Base-by-base conservation (phyloP, 2,329 filamentous ascomycete species). In the Fusarium nygamai region DNA sequence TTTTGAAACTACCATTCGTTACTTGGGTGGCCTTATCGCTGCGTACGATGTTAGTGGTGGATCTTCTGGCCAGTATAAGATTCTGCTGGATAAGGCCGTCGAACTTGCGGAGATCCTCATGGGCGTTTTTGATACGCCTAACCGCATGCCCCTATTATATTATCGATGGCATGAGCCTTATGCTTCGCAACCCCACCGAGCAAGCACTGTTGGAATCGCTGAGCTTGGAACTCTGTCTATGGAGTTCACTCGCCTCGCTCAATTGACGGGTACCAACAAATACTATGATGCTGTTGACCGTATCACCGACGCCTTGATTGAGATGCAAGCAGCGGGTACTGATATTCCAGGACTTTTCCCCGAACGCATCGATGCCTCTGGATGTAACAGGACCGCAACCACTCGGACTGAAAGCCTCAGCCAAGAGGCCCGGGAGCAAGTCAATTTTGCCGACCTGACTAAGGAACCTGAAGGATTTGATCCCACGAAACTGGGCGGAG, bases 261-360 rank as follows among this genome's bases (percentile, higher is more conserved):
- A 98, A 82, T 85, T 98, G 72, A 98, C 95, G 0, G 90, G 91
- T 65, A 87, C 96, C 68, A 83, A 92, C 75, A 95, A 92, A 80
- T 98, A 97, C 83, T 98, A 97, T 80, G 95, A 98, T 83, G 95
- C 94, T 22, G 88, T 98, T 69, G 93, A 94, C 56, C 92, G 95
- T 68, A 93, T 98, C 77, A 97, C 94, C 24, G 87, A 97, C 79
- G 92, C 92, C 13, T 87, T 98, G 33, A 89, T 95, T 71, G 89
- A 92, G 59, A 90, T 92, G 83, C 94, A 98, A 83, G 89, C 91
- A 76, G 84, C 85, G 6, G 88, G 86, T 34, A 95, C 93, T 2
- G 86, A 87, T 7, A 84, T 98, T 13, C 90, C 92, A 4, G 95
- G 95, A 5, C 88, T 98, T 78, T 98, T 96, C 85, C 94, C 95